These are phyloP conservation scores for Trichoderma oligosporum DNA, from an alignment of 2,329 filamentous ascomycete genomes.

Conservation along the genomic window DNA sequence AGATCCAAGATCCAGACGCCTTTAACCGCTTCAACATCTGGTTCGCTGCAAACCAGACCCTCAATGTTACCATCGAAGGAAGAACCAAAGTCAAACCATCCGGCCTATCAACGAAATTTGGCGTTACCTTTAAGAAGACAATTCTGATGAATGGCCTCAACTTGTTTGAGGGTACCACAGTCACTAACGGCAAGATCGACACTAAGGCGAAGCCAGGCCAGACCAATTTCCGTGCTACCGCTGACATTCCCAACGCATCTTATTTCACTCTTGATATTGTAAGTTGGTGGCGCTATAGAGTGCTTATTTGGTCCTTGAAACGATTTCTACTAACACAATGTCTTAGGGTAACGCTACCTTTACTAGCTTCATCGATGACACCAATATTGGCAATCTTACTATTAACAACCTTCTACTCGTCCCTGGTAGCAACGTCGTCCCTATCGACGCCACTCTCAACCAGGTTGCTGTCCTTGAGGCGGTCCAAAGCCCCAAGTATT, in stretches of 20 bases:
- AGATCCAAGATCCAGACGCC: slow-evolving; percentile 45
- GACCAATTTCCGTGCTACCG: slow-evolving; percentile 59
- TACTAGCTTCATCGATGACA: slow-evolving; percentile 51
- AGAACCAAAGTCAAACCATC: slow-evolving; percentile 49
- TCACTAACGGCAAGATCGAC: slow-evolving; percentile 49
- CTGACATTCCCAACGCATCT: slow-evolving; percentile 61
- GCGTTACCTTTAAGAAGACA: slow-evolving; percentile 55
- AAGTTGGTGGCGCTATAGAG: too few relatives aligned
- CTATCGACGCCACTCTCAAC: slow-evolving; percentile 52
- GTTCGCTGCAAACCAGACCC: slow-evolving; percentile 48
- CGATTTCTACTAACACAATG: slow-evolving; percentile 12
- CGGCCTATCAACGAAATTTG: slow-evolving; percentile 47
- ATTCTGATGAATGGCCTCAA: slow-evolving; percentile 50
- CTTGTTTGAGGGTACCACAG: slow-evolving; percentile 52
- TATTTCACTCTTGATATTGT: slow-evolving; percentile 62
- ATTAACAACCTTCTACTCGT: slow-evolving; percentile 56
- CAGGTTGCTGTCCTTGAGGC: slow-evolving; percentile 45
- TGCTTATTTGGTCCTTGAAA: not conserved
- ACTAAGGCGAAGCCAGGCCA: slow-evolving; percentile 38
- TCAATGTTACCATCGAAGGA: slow-evolving; percentile 51
- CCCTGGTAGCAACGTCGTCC: slow-evolving; percentile 56
- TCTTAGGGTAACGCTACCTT: slow-evolving; percentile 61
- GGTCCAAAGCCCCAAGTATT: slow-evolving; percentile 42
- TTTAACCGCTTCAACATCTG: slow-evolving; percentile 54
- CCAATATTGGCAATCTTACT: slow-evolving; percentile 51